Evolutionary conservation across 2,329 filamentous ascomycete genomes (phyloP), one percentile per base, ranked within the genome.

Genomic region (Xylariaceae sp.): DNA sequence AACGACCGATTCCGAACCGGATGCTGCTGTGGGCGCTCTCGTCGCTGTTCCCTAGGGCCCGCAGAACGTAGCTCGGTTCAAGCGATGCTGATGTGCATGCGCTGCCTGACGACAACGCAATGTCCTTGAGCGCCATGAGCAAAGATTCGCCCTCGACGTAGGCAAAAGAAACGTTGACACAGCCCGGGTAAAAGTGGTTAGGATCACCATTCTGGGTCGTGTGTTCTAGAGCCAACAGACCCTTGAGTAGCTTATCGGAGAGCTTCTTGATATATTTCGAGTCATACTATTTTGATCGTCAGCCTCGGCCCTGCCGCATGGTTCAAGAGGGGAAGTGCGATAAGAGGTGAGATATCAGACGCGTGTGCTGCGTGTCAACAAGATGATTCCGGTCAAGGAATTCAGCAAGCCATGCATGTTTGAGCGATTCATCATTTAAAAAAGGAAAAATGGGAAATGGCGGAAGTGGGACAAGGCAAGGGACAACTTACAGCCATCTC

Each of bases 11-110:
- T 33, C 92, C 92, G 53, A 98, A 98, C 40, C 92, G 80, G 54
- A 98, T 98, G 70, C 88, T 95, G 66, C 88, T 95, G 68, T 98
- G 92, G 7, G 92, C 92, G 54, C 85, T 96, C 69, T 98, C 92
- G 56, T 98, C 92, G 51, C 88, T 96, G 72, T 85, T 97, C 43
- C 92, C 92, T 13, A 98, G 74, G 4, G 92, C 92, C 41, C 92
- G 82, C 19, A 98, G 76, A 32, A 98, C 92, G 62, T 98, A 98
- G 62, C 87, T 94, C 12, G 92, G 92, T 64, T 98, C 92, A 23
- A 98, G 71, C 1, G 92, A 98, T 0, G 92, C 92, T 4, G 90
- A 97, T 2, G 92, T 98, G 67, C 92, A 98, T 5, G 92, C 92
- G 57, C 88, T 96, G 41, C 92, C 92, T 0, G 92, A 98, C 5